Evolutionary conservation across 306 rosid species (phyloP).

Genomic region (Rosa persica): DNA sequence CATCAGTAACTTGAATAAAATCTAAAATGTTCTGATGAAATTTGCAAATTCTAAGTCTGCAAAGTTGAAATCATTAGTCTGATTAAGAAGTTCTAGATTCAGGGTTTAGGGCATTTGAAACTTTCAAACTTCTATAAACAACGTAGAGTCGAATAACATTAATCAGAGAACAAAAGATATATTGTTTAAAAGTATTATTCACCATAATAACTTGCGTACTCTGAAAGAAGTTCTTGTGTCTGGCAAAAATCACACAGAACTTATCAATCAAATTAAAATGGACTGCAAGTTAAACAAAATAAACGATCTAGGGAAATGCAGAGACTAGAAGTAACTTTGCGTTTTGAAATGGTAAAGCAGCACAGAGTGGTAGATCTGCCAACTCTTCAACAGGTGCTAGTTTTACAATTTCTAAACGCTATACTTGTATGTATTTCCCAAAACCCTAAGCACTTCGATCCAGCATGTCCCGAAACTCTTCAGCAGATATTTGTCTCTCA

Average conservation of each 20-base stretch:
- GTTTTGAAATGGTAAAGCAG: neutral
- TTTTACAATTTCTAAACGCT: neutral
- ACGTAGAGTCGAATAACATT: neutral
- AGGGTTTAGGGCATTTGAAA: neutral
- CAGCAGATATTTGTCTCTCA: neutral
- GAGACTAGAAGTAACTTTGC: neutral
- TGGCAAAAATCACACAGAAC: neutral
- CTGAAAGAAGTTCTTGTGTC: neutral
- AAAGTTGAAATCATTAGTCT: neutral
- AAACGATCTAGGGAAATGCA: neutral
- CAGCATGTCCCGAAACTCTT: neutral
- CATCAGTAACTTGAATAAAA: neutral
- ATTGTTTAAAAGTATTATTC: neutral
- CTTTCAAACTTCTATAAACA: neutral
- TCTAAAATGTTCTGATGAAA: neutral
- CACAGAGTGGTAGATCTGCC: neutral
- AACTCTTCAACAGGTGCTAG: neutral
- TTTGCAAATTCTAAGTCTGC: neutral
- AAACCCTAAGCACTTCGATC: neutral
- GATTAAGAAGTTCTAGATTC: neutral
- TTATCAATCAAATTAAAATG: neutral
- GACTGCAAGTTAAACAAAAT: neutral
- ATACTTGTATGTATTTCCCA: neutral
- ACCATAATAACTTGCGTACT: neutral
- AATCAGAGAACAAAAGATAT: neutral